Conservation (phyloP, 306 rosid species). For the Pterocarpus santalinus region DNA sequence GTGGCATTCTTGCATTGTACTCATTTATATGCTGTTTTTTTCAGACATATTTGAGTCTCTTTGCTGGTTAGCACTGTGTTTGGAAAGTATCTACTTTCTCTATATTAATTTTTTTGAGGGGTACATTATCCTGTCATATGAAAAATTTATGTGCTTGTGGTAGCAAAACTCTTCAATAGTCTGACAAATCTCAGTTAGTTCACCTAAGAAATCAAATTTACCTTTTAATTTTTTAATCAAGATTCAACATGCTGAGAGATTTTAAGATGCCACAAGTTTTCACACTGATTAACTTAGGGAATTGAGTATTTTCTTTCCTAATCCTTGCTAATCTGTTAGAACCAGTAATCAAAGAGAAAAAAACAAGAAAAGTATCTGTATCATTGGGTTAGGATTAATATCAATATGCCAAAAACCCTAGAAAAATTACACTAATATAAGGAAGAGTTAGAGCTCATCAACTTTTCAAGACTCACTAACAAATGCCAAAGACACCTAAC, state of each 20-base stretch:
- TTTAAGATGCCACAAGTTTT: slow-evolving; percentile 1
- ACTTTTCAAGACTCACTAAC: no score
- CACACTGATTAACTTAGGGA: not conserved
- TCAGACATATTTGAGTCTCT: slow-evolving; percentile 13
- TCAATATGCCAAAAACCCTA: no score
- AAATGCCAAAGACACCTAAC: no score
- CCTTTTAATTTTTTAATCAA: not conserved
- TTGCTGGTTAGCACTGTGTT: slow-evolving; percentile 17
- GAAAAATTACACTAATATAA: no score
- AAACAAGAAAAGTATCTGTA: no score
- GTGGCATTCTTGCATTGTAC: slow-evolving; percentile 5
- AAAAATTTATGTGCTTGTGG: not conserved
- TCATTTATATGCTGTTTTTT: slow-evolving; percentile 29
- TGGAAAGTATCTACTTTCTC: not conserved
- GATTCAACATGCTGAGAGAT: not conserved
- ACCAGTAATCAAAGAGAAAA: no score
- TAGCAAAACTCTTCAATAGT: slow-evolving; percentile 20
- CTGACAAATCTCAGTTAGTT: not conserved
- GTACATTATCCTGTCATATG: slow-evolving; percentile 4
- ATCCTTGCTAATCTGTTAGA: not conserved
- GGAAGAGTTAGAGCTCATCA: no score
- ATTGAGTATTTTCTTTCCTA: not conserved
- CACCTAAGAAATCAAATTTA: not conserved
- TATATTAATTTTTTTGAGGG: not conserved
- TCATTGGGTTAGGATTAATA: no score